These are phyloP conservation scores for Sarcodon sp. DNA, from an alignment of 768 basidiomycete genomes.

Conservation along the genomic window DNA sequence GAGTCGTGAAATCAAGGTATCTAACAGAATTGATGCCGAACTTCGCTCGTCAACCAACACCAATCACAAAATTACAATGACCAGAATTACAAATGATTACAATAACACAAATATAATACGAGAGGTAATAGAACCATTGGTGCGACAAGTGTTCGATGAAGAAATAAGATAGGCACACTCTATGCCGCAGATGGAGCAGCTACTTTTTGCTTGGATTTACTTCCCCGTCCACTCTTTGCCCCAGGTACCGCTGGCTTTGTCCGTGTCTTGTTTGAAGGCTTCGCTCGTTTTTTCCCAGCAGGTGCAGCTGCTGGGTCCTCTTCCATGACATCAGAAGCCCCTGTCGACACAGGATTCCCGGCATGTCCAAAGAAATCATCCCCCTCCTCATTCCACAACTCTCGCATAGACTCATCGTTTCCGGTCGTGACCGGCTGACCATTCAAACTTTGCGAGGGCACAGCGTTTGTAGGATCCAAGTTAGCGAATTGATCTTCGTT, in stretches of 20 bases:
- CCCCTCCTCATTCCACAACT: slow-evolving; percentile 80
- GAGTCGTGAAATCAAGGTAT: no score
- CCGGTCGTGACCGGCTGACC: slow-evolving; percentile 19
- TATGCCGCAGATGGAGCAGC: no score
- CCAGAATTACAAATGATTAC: no score
- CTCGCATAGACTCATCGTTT: slow-evolving; percentile 28
- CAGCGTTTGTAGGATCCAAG: slow-evolving; percentile 28
- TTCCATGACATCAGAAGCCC: slow-evolving; percentile 6
- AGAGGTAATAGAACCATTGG: no score
- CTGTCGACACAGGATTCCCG: slow-evolving; percentile 11
- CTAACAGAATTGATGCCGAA: no score
- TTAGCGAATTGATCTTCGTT: slow-evolving; percentile 89
- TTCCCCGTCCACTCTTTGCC: no score
- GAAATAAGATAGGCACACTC: no score
- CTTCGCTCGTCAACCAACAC: no score
- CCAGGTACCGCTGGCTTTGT: background rate
- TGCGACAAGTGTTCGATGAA: no score
- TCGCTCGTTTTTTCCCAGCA: background rate
- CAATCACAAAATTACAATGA: no score
- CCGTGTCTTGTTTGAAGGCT: background rate
- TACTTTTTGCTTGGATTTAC: no score
- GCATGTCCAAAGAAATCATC: slow-evolving; percentile 76
- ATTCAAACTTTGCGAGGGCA: slow-evolving; percentile 22
- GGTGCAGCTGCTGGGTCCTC: slow-evolving; percentile 3
- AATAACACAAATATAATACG: no score